Conservation (phyloP, 2,329 filamentous ascomycete genomes). For the Dactylellina leptospora region DNA sequence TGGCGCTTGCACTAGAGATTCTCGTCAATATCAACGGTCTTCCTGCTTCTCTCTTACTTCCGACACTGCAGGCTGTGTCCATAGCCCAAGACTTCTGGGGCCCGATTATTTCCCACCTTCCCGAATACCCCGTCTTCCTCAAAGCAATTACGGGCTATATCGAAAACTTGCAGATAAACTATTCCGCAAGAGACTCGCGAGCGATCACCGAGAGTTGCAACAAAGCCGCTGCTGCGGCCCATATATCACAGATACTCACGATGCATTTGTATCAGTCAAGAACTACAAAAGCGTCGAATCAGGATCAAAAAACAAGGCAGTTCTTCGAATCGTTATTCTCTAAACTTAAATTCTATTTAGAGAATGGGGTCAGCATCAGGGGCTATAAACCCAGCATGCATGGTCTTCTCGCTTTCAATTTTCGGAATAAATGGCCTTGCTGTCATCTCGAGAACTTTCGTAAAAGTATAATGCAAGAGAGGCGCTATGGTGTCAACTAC, state of each 20-base stretch:
- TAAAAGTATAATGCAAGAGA: slow-evolving; percentile 72
- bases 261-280: slow-evolving; percentile 89
- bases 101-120: slow-evolving; percentile 84
- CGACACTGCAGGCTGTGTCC: slow-evolving; percentile 85
- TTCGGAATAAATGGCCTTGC: slow-evolving; percentile 77
- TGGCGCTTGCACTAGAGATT: slow-evolving; percentile 76
- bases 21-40: slow-evolving; percentile 73
- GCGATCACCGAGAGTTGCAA: slow-evolving; percentile 62
- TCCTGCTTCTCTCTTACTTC: slow-evolving; percentile 72
- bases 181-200: slow-evolving; percentile 55
- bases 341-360: slow-evolving; percentile 79
- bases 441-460: slow-evolving; percentile 82
- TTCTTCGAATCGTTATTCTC: slow-evolving; percentile 77
- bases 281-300: slow-evolving; percentile 58
- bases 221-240: slow-evolving; percentile 70
- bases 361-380: slow-evolving; percentile 79
- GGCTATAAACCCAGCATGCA: slow-evolving; percentile 90
- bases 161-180: slow-evolving; percentile 56
- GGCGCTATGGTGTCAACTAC: slow-evolving; percentile 76
- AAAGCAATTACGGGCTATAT: slow-evolving; percentile 76
- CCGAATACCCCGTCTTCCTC: slow-evolving; percentile 77
- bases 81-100: slow-evolving; percentile 94
- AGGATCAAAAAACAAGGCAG: slow-evolving; percentile 72
- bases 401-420: slow-evolving; percentile 82
- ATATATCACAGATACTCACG: slow-evolving; percentile 85